Conservation (phyloP, 108 stramenopile species). For the Nitzschia inconspicua region DNA sequence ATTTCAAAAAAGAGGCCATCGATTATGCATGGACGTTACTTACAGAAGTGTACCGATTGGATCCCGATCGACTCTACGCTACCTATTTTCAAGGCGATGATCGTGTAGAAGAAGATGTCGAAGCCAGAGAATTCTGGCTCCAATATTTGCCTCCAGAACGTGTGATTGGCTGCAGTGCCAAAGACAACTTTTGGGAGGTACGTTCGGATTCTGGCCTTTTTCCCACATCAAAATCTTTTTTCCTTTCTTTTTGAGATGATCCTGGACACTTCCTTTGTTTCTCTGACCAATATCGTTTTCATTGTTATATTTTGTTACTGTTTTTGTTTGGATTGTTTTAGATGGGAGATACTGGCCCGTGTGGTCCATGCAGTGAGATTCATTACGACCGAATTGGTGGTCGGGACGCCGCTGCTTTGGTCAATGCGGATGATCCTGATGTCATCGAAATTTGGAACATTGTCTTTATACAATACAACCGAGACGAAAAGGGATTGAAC, state of each 20-base stretch:
- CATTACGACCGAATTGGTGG: slow-evolving; percentile 96
- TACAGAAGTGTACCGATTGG: slow-evolving; percentile 85
- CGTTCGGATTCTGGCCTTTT: background rate
- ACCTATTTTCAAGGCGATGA: slow-evolving; percentile 98
- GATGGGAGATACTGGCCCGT: slow-evolving; percentile 97
- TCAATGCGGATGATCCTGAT: slow-evolving; percentile 94
- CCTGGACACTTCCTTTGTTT: background rate
- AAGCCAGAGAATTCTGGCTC: slow-evolving; percentile 83
- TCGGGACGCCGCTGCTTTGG: slow-evolving; percentile 87
- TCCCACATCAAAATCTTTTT: background rate
- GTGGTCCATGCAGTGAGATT: slow-evolving; percentile 97
- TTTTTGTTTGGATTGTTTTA: slow-evolving; percentile 6
- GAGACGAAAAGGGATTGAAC: slow-evolving; percentile 60
- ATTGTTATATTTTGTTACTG: background rate
- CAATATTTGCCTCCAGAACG: slow-evolving; percentile 66
- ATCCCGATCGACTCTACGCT: slow-evolving; percentile 86
- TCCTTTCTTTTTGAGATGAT: background rate
- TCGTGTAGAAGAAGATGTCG: slow-evolving; percentile 69
- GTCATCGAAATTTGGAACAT: slow-evolving; percentile 97
- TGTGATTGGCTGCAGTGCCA: slow-evolving; percentile 85
- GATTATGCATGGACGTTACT: slow-evolving; percentile 93
- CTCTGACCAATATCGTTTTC: background rate
- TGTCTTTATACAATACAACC: slow-evolving; percentile 98
- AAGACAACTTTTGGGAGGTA: slow-evolving; percentile 99
- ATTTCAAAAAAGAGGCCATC: slow-evolving; percentile 96